These are phyloP conservation scores for Pseudocercospora pini-densiflorae DNA, from an alignment of 2,329 filamentous ascomycete genomes.

Conservation along the genomic window DNA sequence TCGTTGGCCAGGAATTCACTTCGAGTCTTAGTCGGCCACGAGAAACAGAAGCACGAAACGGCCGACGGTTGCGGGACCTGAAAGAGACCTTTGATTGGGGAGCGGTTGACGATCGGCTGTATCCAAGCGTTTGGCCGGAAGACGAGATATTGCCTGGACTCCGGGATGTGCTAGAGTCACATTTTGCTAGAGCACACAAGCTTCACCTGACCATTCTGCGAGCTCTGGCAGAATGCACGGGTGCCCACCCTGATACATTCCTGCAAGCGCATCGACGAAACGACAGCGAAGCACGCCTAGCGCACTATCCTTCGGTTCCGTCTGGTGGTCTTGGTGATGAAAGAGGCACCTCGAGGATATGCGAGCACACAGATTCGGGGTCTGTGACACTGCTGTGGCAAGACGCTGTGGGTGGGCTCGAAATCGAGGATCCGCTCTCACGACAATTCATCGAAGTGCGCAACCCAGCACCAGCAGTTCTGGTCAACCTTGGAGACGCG, in stretches of 20 bases:
- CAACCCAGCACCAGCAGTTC: conserved; percentile 11
- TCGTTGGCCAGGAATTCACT: conserved; percentile 20
- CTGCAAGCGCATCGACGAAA: conserved; percentile 2
- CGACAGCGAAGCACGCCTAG: conserved; percentile 20
- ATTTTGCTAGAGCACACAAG: conserved; percentile 12
- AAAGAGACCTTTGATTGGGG: conserved; percentile 24
- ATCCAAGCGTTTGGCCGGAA: conserved; percentile 21
- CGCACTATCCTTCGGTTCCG: conserved; percentile 18
- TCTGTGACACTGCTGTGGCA: conserved; percentile 23
- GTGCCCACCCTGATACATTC: conserved; percentile 10
- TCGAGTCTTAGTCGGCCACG: conserved; percentile 18
- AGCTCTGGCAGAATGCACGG: conserved; percentile 15
- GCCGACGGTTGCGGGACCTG: conserved; percentile 16
- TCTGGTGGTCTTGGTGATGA: conserved; percentile 10
- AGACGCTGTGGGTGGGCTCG: conserved; percentile 22
- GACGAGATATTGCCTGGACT: conserved; percentile 10
- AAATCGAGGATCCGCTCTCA: conserved; percentile 21
- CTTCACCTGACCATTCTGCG: conserved; percentile 14
- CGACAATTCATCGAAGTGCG: conserved; percentile 16
- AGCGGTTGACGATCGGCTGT: conserved; percentile 11
- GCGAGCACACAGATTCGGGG: conserved; percentile 22
- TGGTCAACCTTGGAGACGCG: conserved; percentile 24
- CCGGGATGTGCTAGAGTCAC: conserved; percentile 14
- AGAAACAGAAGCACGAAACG: conserved; percentile 12
- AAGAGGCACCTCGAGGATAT: conserved; percentile 15